Conservation (phyloP, 352 stramenopile genomes). For the Phytophthora lateralis region DNA sequence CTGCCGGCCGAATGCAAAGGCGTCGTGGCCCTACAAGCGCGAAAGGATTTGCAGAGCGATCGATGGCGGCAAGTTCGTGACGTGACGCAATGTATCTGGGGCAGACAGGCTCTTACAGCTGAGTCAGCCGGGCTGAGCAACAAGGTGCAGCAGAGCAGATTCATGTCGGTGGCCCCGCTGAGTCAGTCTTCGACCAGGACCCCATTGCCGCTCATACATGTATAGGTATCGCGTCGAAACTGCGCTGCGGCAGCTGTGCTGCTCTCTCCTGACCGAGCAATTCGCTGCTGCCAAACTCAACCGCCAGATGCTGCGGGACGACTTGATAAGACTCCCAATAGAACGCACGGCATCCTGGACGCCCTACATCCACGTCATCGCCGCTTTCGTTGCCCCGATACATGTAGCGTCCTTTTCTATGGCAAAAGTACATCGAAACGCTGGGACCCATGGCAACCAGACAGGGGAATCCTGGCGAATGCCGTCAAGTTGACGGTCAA, state of each 20-base stretch:
- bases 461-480: slow-evolving; percentile 11
- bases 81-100: too few relatives aligned
- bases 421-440: slow-evolving; percentile 7
- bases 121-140: too few relatives aligned
- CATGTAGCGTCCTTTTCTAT: slow-evolving; percentile 8
- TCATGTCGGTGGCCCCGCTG: background rate
- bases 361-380: slow-evolving; percentile 15
- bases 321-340: background rate
- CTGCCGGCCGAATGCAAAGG: too few relatives aligned
- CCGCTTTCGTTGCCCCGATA: background rate
- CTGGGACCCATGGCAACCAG: background rate
- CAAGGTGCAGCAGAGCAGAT: background rate
- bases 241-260: background rate
- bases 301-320: background rate
- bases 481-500: background rate
- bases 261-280: background rate
- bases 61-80: too few relatives aligned
- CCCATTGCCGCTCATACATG: background rate
- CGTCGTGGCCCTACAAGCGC: too few relatives aligned
- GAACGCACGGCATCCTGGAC: background rate
- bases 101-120: background rate
- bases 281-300: background rate
- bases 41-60: too few relatives aligned
- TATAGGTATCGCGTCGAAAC: background rate
- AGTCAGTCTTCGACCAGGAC: too few relatives aligned